Conservation (phyloP, 495 filamentous ascomycete species). For the Daldinia vernicosa region DNA sequence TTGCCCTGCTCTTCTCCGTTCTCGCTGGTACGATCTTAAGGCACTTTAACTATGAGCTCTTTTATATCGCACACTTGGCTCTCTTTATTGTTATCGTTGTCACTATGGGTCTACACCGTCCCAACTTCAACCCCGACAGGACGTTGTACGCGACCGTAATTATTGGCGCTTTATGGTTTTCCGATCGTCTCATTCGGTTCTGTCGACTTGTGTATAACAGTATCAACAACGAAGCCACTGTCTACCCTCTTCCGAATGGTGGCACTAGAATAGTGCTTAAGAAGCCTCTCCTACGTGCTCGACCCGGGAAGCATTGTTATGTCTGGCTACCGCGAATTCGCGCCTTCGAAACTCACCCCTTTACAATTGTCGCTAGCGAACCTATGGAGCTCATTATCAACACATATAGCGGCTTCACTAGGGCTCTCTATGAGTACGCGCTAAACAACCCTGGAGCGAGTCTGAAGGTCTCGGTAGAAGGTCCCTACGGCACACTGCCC, state of each 20-base stretch:
- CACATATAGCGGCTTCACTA: conserved; percentile 65
- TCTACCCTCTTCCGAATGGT: conserved; percentile 64
- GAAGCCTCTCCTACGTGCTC: conserved; percentile 54
- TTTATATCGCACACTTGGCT: conserved; percentile 64
- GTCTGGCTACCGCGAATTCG: conserved; percentile 68
- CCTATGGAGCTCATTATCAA: conserved; percentile 65
- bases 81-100: conserved; percentile 62
- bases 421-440: conserved; percentile 62
- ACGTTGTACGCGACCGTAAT: conserved; percentile 56
- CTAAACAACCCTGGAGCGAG: conserved; percentile 55
- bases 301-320: conserved; percentile 68
- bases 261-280: conserved; percentile 65
- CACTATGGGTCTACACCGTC: conserved; percentile 63
- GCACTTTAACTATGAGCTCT: conserved; percentile 63
- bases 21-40: conserved; percentile 54
- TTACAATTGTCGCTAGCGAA: conserved; percentile 64
- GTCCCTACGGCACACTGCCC: conserved; percentile 66
- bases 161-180: conserved; percentile 58
- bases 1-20: conserved; percentile 53
- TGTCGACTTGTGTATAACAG: conserved; percentile 58
- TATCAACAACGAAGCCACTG: conserved; percentile 62
- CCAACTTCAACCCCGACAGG: conserved; percentile 51
- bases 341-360: conserved; percentile 66
- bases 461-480: conserved; percentile 64
- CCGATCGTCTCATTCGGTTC: conserved; percentile 62